Percentiles rank a stretch among this genome's conserved stretches.
Evolutionary conservation across 2,329 filamentous ascomycete genomes (phyloP).

Genomic region (Aspergillus cejpii): DNA sequence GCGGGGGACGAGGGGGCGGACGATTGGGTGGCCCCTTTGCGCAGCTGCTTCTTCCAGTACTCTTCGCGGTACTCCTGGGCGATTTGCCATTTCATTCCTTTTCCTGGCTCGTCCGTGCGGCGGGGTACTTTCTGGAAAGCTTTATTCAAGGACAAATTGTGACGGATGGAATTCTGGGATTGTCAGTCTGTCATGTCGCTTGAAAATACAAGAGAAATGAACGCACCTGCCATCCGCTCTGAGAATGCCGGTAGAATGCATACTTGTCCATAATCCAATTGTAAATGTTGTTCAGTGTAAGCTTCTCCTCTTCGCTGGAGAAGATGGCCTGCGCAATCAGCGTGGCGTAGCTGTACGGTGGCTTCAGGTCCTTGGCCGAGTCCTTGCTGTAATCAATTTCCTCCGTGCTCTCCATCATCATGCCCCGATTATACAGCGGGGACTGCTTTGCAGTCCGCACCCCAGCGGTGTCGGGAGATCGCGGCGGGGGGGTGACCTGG

Average conservation of each 20-base stretch:
- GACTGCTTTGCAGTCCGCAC: constrained; percentile 41
- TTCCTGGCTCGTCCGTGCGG: constrained; percentile 89
- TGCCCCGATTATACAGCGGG: constrained; percentile 45
- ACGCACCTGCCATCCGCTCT: constrained; percentile 84
- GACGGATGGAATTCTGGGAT: constrained; percentile 83
- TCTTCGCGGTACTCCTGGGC: constrained; percentile 76
- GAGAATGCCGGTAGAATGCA: constrained; percentile 80
- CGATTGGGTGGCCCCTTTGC: constrained; percentile 38
- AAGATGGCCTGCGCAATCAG: constrained; percentile 96
- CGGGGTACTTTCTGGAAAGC: constrained; percentile 89
- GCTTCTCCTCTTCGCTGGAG: constrained; percentile 74
- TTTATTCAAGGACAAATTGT: constrained; percentile 93
- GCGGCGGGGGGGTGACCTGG: constrained; percentile 38
- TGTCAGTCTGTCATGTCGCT: neutral
- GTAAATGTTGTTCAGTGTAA: constrained; percentile 90
- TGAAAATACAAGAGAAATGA: constrained; percentile 11
- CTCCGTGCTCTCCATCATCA: constrained; percentile 50
- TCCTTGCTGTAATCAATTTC: constrained; percentile 62
- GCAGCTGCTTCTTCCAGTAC: constrained; percentile 63
- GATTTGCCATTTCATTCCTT: constrained; percentile 99
- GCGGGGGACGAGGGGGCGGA: constrained; percentile 44
- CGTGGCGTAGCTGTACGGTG: constrained; percentile 91
- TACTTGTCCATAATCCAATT: constrained; percentile 86
- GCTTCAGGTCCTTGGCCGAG: constrained; percentile 83
- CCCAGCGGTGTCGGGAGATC: constrained; percentile 37